phyloP scores from a whole-genome alignment of 768 basidiomycete species.

The Lactarius pseudohatsudake region DNA sequence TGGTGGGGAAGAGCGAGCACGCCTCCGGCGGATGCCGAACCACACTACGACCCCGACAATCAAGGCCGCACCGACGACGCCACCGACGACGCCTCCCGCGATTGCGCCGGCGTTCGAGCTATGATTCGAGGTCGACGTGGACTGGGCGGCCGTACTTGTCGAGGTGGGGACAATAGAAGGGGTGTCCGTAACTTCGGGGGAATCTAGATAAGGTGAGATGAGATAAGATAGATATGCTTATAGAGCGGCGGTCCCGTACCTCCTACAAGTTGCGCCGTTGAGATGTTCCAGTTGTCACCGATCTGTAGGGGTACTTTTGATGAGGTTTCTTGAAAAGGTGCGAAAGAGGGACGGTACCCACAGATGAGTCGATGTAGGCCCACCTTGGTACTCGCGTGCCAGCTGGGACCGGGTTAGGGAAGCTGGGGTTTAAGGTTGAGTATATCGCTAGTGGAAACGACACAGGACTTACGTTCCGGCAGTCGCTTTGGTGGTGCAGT shows the following conservation, averaged over 20 bases:
- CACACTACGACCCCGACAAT: slow-evolving; percentile 43
- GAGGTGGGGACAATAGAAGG: too few relatives aligned
- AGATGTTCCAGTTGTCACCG: slow-evolving; percentile 11
- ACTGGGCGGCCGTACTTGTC: too few relatives aligned
- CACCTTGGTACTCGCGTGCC: slow-evolving; percentile 48
- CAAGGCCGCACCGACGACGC: slow-evolving; percentile 46
- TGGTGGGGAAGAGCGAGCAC: slow-evolving; percentile 32
- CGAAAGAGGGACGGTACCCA: slow-evolving; percentile 28
- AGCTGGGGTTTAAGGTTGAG: slow-evolving; percentile 9
- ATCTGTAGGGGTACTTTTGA: background rate
- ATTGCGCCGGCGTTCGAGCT: slow-evolving; percentile 52
- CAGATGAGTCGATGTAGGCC: slow-evolving; percentile 48
- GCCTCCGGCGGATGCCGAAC: slow-evolving; percentile 37
- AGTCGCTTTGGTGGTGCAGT: slow-evolving; percentile 8
- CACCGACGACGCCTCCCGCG: slow-evolving; percentile 61
- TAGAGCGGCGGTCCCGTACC: background rate
- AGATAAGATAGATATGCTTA: background rate
- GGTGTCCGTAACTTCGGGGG: too few relatives aligned
- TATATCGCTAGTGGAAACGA: background rate
- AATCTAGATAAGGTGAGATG: background rate
- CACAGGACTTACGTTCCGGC: slow-evolving; percentile 17
- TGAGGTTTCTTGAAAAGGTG: background rate
- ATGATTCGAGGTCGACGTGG: background rate
- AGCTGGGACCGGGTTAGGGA: slow-evolving; percentile 38
- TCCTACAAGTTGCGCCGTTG: background rate